Evolutionary conservation across 345 rosid species (phyloP).

Genomic region (Salix dunnii): DNA sequence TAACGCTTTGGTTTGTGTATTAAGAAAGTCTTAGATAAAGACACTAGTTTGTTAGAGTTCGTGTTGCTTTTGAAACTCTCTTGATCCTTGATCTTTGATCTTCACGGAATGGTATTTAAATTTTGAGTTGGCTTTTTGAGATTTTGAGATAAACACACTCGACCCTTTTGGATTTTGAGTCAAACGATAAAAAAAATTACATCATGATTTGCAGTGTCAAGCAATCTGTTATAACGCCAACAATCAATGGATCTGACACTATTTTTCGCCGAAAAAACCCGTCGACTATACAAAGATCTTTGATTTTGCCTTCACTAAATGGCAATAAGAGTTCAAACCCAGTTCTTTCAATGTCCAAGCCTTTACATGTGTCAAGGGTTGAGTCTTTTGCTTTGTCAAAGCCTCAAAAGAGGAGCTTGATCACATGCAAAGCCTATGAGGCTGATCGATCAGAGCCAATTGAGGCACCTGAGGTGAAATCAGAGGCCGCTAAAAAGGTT

Average conservation of each 20-base stretch:
- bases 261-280: slow-evolving; percentile 31
- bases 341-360: slow-evolving; percentile 48
- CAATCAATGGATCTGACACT: slow-evolving; percentile 42
- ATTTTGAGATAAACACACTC: background rate
- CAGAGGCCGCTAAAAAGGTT: slow-evolving; percentile 52
- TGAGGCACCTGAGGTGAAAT: slow-evolving; percentile 26
- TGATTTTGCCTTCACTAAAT: slow-evolving; percentile 33
- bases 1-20: background rate
- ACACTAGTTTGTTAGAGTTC: background rate
- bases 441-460: slow-evolving; percentile 69
- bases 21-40: background rate
- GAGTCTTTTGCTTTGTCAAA: slow-evolving; percentile 26
- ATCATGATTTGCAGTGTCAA: slow-evolving; percentile 44
- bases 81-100: background rate
- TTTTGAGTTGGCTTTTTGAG: background rate
- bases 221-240: slow-evolving; percentile 32
- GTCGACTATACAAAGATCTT: slow-evolving; percentile 30
- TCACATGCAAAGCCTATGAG: slow-evolving; percentile 75
- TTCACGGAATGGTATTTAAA: background rate
- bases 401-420: slow-evolving; percentile 26
- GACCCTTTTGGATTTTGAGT: slow-evolving; percentile 2
- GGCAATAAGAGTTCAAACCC: slow-evolving; percentile 21
- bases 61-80: background rate
- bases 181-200: background rate
- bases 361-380: slow-evolving; percentile 54